phyloP scores from a whole-genome alignment of 2,329 filamentous ascomycete species.

The Ascochyta clinopodiicola region DNA sequence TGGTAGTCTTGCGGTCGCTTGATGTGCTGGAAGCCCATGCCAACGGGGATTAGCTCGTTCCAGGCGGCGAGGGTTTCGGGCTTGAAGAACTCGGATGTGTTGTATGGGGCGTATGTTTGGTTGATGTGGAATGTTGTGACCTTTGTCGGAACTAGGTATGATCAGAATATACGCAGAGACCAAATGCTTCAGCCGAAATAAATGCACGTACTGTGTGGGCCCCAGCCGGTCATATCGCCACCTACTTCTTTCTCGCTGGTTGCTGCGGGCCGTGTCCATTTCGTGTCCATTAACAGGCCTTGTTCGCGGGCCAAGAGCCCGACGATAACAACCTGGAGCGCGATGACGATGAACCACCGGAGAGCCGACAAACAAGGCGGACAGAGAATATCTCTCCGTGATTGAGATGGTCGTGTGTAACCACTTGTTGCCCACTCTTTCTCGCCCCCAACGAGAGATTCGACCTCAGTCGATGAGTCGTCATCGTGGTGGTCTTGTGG shows the following conservation, averaged over 20 bases:
- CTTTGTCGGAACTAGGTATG: constrained; percentile 36
- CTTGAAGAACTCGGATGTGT: constrained; percentile 47
- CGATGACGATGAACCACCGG: constrained; percentile 41
- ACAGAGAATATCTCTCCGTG: constrained; percentile 28
- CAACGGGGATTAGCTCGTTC: constrained; percentile 40
- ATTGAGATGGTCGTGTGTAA: constrained; percentile 23
- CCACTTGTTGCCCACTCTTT: constrained; percentile 35
- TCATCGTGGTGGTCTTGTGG: constrained; percentile 35
- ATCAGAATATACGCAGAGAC: neutral
- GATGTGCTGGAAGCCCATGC: constrained; percentile 46
- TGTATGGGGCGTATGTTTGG: constrained; percentile 45
- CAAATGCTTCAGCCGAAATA: too few species aligned
- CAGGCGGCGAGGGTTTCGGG: constrained; percentile 40
- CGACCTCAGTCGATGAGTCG: constrained; percentile 44
- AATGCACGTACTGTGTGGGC: constrained; percentile 35
- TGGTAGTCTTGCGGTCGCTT: constrained; percentile 36
- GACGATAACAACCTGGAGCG: constrained; percentile 40
- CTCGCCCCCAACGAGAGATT: constrained; percentile 38
- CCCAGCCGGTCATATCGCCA: constrained; percentile 44
- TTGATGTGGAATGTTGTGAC: constrained; percentile 44
- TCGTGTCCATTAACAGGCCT: constrained; percentile 31
- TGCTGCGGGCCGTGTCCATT: constrained; percentile 25
- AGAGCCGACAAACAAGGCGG: constrained; percentile 24
- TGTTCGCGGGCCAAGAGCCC: constrained; percentile 40
- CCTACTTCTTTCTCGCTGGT: constrained; percentile 41